A percentile compares a stretch with the other conserved stretches of the same genome.
Evolutionary conservation across 2,329 filamentous ascomycete genomes (phyloP).

Genomic region (Cercospora zeae-maydis): DNA sequence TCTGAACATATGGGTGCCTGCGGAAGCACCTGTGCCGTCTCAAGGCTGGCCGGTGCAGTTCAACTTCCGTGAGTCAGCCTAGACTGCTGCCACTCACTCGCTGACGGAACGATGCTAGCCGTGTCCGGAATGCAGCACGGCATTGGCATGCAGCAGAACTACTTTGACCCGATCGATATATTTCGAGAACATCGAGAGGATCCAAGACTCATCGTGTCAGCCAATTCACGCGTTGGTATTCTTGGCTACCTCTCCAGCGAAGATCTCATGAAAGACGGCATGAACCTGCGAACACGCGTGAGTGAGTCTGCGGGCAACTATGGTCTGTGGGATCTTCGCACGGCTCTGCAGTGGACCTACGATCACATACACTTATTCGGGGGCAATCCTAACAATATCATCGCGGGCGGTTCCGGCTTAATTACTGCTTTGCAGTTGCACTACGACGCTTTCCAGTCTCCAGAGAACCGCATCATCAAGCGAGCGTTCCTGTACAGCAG

Average conservation of each 20-base stretch:
- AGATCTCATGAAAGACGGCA: conserved; percentile 32
- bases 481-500: conserved; percentile 22
- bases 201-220: conserved; percentile 32
- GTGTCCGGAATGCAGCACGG: conserved; percentile 10
- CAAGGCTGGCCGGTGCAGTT: conserved; percentile 24
- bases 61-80: conserved; percentile 12
- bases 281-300: conserved; percentile 1
- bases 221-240: conserved; percentile 35
- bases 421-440: conserved; percentile 21
- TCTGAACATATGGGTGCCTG: conserved; percentile 23
- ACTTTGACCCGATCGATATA: conserved; percentile 20
- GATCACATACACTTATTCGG: conserved; percentile 51
- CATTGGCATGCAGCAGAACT: conserved; percentile 19
- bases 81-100: too few species aligned
- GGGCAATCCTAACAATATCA: conserved; percentile 50
- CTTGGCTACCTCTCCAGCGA: conserved; percentile 43
- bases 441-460: conserved; percentile 21
- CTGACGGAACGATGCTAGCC: conserved; percentile 5
- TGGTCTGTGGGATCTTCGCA: conserved; percentile 56
- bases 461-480: conserved; percentile 17
- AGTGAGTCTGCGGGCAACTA: conserved; percentile 39
- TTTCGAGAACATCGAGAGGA: conserved; percentile 19
- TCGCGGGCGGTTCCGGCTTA: conserved; percentile 42
- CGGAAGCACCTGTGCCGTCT: conserved; percentile 13
- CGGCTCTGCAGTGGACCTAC: conserved; percentile 54